Conservation (phyloP, 257 asterid genomes). For the Ophiorrhiza pumila region DNA sequence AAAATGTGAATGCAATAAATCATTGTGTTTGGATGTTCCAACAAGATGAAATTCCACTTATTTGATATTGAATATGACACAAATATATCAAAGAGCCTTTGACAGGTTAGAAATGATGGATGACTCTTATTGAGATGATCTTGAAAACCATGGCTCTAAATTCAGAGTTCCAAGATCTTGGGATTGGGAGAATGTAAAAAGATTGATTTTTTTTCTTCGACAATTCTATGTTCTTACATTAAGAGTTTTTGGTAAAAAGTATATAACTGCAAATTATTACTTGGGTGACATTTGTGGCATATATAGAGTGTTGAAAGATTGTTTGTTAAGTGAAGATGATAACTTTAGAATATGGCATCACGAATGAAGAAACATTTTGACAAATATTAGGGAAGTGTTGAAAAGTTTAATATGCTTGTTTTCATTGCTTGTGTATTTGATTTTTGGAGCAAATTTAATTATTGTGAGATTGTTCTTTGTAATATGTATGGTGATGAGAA, state of each 20-base stretch:
- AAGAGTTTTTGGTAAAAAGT: neutral
- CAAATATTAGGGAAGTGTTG: conserved; percentile 1
- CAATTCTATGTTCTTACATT: neutral
- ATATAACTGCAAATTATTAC: neutral
- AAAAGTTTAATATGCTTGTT: neutral
- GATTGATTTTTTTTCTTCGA: neutral
- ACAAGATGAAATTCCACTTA: neutral
- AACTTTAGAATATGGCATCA: neutral
- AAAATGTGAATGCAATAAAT: neutral
- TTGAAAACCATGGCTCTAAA: neutral
- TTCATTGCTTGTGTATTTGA: neutral
- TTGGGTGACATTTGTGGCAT: neutral
- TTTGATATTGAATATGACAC: neutral
- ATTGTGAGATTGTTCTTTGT: neutral
- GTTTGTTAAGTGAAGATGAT: neutral
- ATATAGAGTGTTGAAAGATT: neutral
- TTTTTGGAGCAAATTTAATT: neutral
- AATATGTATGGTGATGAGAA: neutral
- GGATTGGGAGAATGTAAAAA: neutral
- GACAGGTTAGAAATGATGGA: neutral
- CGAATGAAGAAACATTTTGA: neutral
- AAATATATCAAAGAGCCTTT: neutral
- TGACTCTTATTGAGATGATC: neutral
- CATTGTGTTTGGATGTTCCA: neutral
- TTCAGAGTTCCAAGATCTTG: too few species aligned